Evolutionary conservation across 352 stramenopile genomes (phyloP).

Genomic region (Globisporangium cystogenes): DNA sequence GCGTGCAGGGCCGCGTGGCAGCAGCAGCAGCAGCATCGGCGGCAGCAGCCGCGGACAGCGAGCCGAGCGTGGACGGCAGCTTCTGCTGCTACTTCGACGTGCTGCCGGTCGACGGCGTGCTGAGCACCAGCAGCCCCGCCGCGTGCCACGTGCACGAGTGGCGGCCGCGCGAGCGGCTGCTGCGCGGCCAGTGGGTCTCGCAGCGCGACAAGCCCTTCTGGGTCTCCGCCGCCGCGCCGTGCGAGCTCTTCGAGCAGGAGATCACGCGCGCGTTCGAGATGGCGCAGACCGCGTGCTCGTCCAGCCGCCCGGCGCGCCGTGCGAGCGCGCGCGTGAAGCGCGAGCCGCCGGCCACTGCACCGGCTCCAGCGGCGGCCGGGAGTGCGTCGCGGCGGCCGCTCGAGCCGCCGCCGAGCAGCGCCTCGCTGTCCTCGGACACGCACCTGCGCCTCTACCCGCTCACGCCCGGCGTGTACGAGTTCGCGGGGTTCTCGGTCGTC

Average conservation of each 20-base stretch:
- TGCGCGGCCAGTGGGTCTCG: conserved; percentile 3
- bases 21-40: background rate
- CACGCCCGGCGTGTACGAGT: conserved; percentile 53
- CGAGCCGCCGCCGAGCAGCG: background rate
- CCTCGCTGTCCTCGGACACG: conserved; percentile 1
- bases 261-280: conserved; percentile 5
- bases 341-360: no score
- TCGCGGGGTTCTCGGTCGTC: conserved; percentile 51
- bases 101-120: conserved; percentile 7
- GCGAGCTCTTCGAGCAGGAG: conserved; percentile 13
- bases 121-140: conserved; percentile 22
- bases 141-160: conserved; percentile 37
- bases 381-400: background rate
- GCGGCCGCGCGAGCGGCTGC: background rate
- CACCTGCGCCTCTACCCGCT: conserved; percentile 33
- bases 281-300: conserved; percentile 1
- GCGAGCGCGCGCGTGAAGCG: background rate
- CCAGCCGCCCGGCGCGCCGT: background rate
- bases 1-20: background rate
- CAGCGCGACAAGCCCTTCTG: conserved; percentile 13
- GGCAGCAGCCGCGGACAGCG: conserved; percentile 12
- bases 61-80: conserved; percentile 8
- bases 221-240: conserved; percentile 10
- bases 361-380: background rate
- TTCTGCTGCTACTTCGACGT: conserved; percentile 52